Evolutionary conservation across 139 green algal genomes (phyloP).

Genomic region (Closterium sp.): DNA sequence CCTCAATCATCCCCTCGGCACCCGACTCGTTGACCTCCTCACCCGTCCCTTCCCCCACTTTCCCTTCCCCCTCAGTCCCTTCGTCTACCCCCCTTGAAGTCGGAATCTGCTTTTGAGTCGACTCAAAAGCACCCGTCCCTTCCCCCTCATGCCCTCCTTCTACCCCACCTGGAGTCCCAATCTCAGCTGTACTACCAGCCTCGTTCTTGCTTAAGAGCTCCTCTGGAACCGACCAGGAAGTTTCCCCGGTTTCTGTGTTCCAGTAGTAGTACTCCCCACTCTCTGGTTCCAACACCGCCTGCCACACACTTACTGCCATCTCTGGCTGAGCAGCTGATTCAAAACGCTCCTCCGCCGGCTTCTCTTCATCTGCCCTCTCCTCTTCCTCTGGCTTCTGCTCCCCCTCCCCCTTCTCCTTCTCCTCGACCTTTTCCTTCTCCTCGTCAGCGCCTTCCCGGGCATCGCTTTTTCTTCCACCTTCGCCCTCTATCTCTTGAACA

Average conservation of each 20-base stretch:
- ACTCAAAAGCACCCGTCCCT: too few relatives aligned
- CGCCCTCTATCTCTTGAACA: not conserved
- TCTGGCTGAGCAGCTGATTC: too few relatives aligned
- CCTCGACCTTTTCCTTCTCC: not conserved
- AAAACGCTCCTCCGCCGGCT: too few relatives aligned
- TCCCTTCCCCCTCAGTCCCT: too few relatives aligned
- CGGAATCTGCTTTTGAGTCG: too few relatives aligned
- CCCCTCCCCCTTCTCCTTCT: not conserved
- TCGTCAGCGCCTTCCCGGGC: not conserved
- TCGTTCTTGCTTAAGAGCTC: not conserved
- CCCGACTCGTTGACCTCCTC: too few relatives aligned
- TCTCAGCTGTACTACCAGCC: not conserved
- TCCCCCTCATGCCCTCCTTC: too few relatives aligned
- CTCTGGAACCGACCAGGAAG: not conserved
- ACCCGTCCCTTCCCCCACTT: too few relatives aligned
- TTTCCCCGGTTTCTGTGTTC: not conserved
- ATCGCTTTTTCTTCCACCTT: not conserved
- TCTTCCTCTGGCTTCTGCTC: not conserved
- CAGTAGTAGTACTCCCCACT: constrained; percentile 14
- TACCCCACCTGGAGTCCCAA: not conserved
- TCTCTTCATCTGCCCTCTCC: not conserved
- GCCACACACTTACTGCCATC: not conserved
- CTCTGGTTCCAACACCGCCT: not conserved
- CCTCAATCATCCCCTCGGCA: not conserved
- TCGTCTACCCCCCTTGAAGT: too few relatives aligned